These are phyloP conservation scores for Mycosarcoma maydis DNA, from an alignment of 1,284 basidiomycete genomes.

Conservation along the genomic window DNA sequence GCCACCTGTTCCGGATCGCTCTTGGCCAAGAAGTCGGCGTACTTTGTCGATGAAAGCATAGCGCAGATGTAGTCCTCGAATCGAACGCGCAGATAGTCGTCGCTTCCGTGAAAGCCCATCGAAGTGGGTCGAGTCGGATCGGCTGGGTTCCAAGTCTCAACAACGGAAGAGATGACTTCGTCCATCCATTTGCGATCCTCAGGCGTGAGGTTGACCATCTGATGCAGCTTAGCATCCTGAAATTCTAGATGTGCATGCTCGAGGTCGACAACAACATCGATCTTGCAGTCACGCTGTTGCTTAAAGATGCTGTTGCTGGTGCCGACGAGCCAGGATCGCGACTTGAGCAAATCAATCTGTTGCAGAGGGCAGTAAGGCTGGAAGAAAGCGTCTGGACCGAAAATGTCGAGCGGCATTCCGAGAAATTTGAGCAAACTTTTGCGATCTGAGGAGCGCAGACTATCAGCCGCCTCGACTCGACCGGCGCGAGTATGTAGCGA, in stretches of 20 bases:
- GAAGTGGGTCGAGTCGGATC: conserved; percentile 61
- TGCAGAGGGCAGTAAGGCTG: conserved; percentile 97
- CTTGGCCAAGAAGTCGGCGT: conserved; percentile 53
- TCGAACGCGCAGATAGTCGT: conserved; percentile 61
- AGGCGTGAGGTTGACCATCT: conserved; percentile 81
- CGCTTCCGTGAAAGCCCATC: conserved; percentile 65
- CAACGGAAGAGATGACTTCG: conserved; percentile 68
- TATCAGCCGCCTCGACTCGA: conserved; percentile 68
- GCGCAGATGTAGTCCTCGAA: conserved; percentile 65
- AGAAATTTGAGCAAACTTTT: conserved; percentile 90
- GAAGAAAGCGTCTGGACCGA: conserved; percentile 82
- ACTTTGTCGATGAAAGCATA: conserved; percentile 60
- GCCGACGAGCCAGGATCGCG: conserved; percentile 81
- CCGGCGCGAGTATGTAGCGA: conserved; percentile 72
- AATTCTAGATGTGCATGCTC: conserved; percentile 58
- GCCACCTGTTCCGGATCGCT: conserved; percentile 40
- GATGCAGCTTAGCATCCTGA: conserved; percentile 79
- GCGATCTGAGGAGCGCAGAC: conserved; percentile 86
- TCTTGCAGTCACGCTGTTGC: conserved; percentile 81
- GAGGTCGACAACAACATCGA: conserved; percentile 86
- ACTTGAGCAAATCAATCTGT: conserved; percentile 87
- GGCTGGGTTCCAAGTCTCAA: conserved; percentile 62
- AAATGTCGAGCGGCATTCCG: conserved; percentile 82
- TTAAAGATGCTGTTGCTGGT: conserved; percentile 97
- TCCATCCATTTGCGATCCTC: conserved; percentile 98